These are phyloP conservation scores for Xylaria sp. DNA, from an alignment of 2,329 filamentous ascomycete species.

Conservation along the genomic window DNA sequence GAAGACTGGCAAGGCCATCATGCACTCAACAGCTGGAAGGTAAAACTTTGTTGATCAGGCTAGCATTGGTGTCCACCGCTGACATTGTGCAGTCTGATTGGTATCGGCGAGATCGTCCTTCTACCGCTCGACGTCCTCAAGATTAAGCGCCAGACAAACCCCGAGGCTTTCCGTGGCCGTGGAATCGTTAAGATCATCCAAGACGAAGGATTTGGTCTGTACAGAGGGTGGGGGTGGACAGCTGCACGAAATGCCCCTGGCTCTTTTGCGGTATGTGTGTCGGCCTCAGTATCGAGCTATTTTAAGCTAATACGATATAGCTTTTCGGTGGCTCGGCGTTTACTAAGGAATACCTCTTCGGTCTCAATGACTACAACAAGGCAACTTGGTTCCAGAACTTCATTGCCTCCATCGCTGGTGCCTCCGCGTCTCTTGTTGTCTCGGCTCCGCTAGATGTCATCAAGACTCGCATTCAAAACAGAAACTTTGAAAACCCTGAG, in stretches of 20 bases:
- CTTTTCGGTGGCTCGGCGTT: constrained; percentile 98
- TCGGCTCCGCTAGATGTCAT: constrained; percentile 97
- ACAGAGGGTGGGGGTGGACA: constrained; percentile 97
- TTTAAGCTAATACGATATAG: constrained; percentile 56
- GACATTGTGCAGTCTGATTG: constrained; percentile 79
- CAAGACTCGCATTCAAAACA: constrained; percentile 98
- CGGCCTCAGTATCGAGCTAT: background rate
- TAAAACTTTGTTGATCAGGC: constrained; percentile 49
- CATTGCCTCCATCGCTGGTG: constrained; percentile 92
- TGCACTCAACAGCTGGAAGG: constrained; percentile 96
- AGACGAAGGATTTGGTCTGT: constrained; percentile 95
- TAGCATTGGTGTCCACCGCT: constrained; percentile 20
- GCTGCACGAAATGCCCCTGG: constrained; percentile 96
- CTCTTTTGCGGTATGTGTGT: constrained; percentile 84
- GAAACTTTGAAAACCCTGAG: constrained; percentile 98
- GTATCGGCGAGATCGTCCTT: constrained; percentile 96
- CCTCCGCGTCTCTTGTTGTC: constrained; percentile 92
- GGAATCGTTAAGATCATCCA: constrained; percentile 89
- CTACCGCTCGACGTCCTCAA: constrained; percentile 96
- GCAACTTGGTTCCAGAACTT: constrained; percentile 97
- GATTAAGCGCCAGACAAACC: constrained; percentile 99
- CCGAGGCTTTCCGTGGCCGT: constrained; percentile 94
- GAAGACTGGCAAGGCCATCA: constrained; percentile 96
- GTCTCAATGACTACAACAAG: constrained; percentile 92
- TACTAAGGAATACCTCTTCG: constrained; percentile 95